Base-by-base conservation (phyloP, 1,284 basidiomycete genomes). In the Ustilago cynodontis region DNA sequence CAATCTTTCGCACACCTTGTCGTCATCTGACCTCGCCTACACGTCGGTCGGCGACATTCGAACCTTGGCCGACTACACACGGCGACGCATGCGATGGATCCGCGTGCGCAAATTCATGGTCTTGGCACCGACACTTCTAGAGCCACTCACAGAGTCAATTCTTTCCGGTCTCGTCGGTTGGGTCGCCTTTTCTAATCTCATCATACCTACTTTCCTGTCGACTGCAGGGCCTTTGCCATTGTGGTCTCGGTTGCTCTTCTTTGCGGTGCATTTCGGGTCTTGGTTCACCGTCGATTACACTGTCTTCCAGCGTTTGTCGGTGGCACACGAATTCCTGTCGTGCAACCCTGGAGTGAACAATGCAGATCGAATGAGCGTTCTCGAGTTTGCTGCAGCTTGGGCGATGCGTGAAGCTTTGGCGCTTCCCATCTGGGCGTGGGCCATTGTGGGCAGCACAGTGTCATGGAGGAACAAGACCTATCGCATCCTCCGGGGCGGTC, bases 71-170 rank as follows among this genome's bases (percentile, higher is more conserved):
- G 82, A 81, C 67, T 86, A 86, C 59, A 75, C 78, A 2, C 59
- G 65, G 29, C 72, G 84, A 29, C 66, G 84, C 14, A 83, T 85
- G 78, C 78, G 84, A n/a, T 86, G 84, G 84, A 86, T 86, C 31
- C 81, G 84, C 22, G 84, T 86, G 31, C 76, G 84, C 45, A 82
- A 80, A 35, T 77, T 79, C 75, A 86, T 86, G 83, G 77, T 81
- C 11, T 74, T 80, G 1, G 80, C 70, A 13, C 83, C 84, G 5
- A 86, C 84, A 4, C 56, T 78, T 49, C 56, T 82, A 39, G 84
- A 86, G 59, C 84, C 84, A 3, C 67, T 86, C 43, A 86, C 84
- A 16, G 84, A 86, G 62, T 82, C 80, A 33, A 59, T 84, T 33
- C 64, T 85, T 20, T 82, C 81, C 5, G 83, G 82, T 13, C 18